These are phyloP conservation scores for Nectriaceae sp. DNA, from an alignment of 2,329 filamentous ascomycete genomes.

Conservation along the genomic window DNA sequence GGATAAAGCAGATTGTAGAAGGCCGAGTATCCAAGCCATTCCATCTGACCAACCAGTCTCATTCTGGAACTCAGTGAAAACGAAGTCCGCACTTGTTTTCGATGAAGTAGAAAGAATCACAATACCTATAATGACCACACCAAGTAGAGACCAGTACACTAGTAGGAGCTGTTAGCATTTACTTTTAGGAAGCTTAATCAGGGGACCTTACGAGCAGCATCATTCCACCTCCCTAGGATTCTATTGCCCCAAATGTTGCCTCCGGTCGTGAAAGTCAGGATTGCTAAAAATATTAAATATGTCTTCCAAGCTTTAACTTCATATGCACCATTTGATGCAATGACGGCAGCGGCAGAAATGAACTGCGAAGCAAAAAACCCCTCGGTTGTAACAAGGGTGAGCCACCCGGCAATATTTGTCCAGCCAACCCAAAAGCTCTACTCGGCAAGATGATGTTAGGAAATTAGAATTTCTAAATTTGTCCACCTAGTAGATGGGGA, in stretches of 20 bases:
- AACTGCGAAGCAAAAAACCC: slow-evolving; percentile 47
- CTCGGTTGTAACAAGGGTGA: slow-evolving; percentile 45
- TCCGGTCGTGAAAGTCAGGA: slow-evolving; percentile 24
- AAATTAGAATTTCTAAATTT: too few species aligned
- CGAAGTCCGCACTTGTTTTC: slow-evolving; percentile 44
- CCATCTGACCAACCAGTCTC: slow-evolving; percentile 48
- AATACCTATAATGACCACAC: slow-evolving; percentile 44
- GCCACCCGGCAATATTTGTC: slow-evolving; percentile 49
- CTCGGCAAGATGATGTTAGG: too few species aligned
- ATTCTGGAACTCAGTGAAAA: slow-evolving; percentile 48
- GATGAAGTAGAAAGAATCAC: slow-evolving; percentile 40
- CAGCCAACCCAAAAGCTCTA: slow-evolving; percentile 47
- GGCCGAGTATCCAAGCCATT: slow-evolving; percentile 48
- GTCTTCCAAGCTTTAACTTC: slow-evolving; percentile 40
- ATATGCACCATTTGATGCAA: slow-evolving; percentile 41
- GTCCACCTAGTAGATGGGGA: not conserved
- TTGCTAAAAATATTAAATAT: slow-evolving; percentile 43
- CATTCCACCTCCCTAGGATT: slow-evolving; percentile 44
- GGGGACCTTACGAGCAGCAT: slow-evolving; percentile 36
- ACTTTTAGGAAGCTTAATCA: not conserved
- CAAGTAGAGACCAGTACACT: slow-evolving; percentile 45
- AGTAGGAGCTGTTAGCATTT: slow-evolving; percentile 4
- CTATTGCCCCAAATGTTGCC: slow-evolving; percentile 43
- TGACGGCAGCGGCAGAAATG: slow-evolving; percentile 42
- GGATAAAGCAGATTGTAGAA: slow-evolving; percentile 42